Base-by-base conservation (phyloP, 2,329 filamentous ascomycete genomes). In the Rhynchosporium agropyri region DNA sequence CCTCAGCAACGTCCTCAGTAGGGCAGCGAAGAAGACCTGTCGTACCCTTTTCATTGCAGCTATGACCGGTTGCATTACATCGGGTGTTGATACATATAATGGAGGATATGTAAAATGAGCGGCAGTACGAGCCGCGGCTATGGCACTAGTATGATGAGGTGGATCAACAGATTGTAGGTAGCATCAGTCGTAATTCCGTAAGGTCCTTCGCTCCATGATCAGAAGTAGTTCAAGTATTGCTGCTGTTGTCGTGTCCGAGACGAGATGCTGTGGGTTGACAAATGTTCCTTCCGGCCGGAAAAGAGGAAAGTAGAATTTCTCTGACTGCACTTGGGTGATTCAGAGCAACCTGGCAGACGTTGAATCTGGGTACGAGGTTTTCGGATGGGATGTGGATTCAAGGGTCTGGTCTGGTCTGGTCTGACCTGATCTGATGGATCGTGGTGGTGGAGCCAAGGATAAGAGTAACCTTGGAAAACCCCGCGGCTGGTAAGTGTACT, bases 31-130 rank as follows among this genome's bases (percentile, higher is more conserved):
- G 70, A 88, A 76, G 54, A 79, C 79, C 74, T 81, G 81, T 68
- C 79, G 82, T 69, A 88, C 76, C 57, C 78, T 79, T 73, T 80
- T 77, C 84, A 87, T 88, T 74, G 80, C 79, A 78, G 78, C 78
- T 80, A 79, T 76, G 79, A 84, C 76, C 70, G 80, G 76, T 76
- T 77, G 79, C 80, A 81, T 73, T 57, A 62, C 67, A 70, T 68
- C 61, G 55, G 68, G 60, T 56, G 65, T 69, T 63, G 65, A 72
- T 71, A 73, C 70, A 74, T 73, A 70, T 72, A 73, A 66, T 65
- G 58, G 51, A 61, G 54, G 60, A 38, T 61, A 58, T 67, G 48
- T 55, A 62, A 63, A 56, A 49, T 36, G 65, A 45, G 62, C 63
- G 56, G 67, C 64, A 61, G 66, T 68, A 67, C 61, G 58, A 58